Percentiles rank a stretch among this genome's conserved stretches.
Evolutionary conservation across 192 early-diverging fungal species (phyloP).

Genomic region (Coemansia sp.): DNA sequence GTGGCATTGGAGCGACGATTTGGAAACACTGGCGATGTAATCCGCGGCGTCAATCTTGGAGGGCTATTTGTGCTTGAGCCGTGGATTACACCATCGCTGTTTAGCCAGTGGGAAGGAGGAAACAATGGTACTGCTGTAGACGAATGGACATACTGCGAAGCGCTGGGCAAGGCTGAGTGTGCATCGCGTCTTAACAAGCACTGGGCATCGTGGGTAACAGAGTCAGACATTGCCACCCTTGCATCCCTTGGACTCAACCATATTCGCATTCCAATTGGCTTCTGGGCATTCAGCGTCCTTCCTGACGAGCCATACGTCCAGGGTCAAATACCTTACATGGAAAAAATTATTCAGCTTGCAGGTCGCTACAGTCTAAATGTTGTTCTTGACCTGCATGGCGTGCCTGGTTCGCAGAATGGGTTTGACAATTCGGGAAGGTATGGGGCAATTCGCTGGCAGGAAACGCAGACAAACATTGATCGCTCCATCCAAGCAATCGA

Average conservation of each 20-base stretch:
- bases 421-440: conserved; percentile 59
- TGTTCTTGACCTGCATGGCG: conserved; percentile 61
- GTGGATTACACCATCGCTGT: conserved; percentile 59
- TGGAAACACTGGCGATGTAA: conserved; percentile 38
- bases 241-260: conserved; percentile 55
- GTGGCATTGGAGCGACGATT: conserved; percentile 23
- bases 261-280: conserved; percentile 63
- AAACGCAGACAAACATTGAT: conserved; percentile 53
- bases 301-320: conserved; percentile 58
- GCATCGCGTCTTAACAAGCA: conserved; percentile 37
- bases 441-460: conserved; percentile 55
- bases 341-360: conserved; percentile 43
- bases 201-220: conserved; percentile 61
- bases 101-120: conserved; percentile 46
- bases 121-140: conserved; percentile 46
- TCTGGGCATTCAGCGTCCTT: conserved; percentile 60
- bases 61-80: conserved; percentile 63
- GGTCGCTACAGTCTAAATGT: conserved; percentile 56
- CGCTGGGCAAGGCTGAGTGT: conserved; percentile 51
- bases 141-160: conserved; percentile 59
- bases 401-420: conserved; percentile 65
- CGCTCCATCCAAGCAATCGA: conserved; percentile 58
- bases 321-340: conserved; percentile 44
- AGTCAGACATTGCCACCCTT: conserved; percentile 53
- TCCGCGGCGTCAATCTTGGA: conserved; percentile 62